Conservation (phyloP, 192 early-diverging fungal genomes). For the Haplosporangium gracile region DNA sequence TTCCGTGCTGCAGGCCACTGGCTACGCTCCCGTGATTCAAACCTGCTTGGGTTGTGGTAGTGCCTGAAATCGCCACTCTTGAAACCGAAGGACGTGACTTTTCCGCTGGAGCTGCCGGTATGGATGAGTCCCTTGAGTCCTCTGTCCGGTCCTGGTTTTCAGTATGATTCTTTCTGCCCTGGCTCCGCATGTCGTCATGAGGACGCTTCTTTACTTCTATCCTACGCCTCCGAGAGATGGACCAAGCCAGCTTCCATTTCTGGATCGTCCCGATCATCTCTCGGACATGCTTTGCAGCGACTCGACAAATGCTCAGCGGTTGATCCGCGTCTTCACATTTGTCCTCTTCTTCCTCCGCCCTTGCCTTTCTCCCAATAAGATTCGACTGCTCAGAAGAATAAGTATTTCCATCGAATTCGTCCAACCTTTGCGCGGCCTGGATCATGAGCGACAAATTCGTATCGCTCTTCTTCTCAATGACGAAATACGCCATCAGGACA, state of each 20-base stretch:
- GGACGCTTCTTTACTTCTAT: no score
- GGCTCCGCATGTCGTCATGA: no score
- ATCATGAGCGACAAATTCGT: conserved; percentile 20
- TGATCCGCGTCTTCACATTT: background rate
- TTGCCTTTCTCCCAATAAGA: background rate
- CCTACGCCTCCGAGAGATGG: conserved; percentile 19
- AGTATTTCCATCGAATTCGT: conserved; percentile 25
- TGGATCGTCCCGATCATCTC: conserved; percentile 22
- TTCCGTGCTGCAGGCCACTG: no score
- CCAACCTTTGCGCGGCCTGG: conserved; percentile 39
- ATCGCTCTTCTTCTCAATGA: conserved; percentile 18
- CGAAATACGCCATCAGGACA: conserved; percentile 20
- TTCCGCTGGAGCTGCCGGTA: no score
- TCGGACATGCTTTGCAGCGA: conserved; percentile 15
- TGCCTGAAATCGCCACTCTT: no score
- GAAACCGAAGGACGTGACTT: no score
- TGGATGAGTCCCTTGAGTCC: no score
- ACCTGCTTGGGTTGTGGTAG: no score
- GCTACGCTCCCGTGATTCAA: no score
- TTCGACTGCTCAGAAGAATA: conserved; percentile 1
- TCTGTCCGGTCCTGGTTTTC: no score
- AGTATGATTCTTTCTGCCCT: no score
- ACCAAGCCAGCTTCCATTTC: conserved; percentile 21
- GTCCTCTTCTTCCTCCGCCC: background rate
- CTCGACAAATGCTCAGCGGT: conserved; percentile 12